A percentile compares a stretch with the other conserved stretches of the same genome.
Evolutionary conservation across 2,329 filamentous ascomycete genomes (phyloP).

Genomic region (Ceratocystis cacaofunesta): DNA sequence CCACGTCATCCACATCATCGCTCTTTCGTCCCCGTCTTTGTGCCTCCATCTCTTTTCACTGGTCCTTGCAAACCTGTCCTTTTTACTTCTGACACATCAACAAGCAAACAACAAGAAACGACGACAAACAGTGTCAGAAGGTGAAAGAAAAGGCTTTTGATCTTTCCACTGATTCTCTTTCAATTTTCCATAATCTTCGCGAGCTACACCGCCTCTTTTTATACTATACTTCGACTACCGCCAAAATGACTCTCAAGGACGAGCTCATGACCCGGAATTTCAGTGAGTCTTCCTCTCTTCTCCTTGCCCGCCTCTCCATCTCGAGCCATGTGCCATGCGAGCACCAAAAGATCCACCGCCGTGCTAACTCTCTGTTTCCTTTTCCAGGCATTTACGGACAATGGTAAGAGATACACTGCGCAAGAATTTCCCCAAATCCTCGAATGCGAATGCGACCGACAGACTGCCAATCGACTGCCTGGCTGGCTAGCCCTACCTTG

Average conservation of each 20-base stretch:
- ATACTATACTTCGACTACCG: not conserved
- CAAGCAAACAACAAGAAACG: not conserved
- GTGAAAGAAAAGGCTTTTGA: not conserved
- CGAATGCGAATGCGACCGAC: not conserved
- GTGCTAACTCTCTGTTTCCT: conserved; percentile 7
- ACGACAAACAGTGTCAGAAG: not conserved
- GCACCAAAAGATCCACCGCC: not conserved
- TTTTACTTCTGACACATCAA: not conserved
- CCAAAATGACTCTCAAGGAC: conserved; percentile 53
- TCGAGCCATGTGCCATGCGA: not conserved
- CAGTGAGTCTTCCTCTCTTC: conserved; percentile 36
- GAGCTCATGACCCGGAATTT: conserved; percentile 61
- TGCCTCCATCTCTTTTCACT: not conserved
- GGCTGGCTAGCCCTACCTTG: not conserved
- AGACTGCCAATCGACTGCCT: not conserved
- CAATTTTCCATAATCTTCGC: not conserved
- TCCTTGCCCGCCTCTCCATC: not conserved
- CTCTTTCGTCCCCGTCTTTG: too few species aligned
- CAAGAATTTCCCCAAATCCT: not conserved
- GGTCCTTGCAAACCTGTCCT: not conserved
- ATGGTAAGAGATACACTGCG: conserved; percentile 40
- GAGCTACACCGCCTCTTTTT: not conserved
- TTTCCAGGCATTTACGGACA: conserved; percentile 55
- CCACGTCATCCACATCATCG: not conserved
- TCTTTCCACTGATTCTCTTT: not conserved